These are phyloP conservation scores for Cryptococcus sp. DNA, from an alignment of 1,284 basidiomycete genomes.

Conservation along the genomic window DNA sequence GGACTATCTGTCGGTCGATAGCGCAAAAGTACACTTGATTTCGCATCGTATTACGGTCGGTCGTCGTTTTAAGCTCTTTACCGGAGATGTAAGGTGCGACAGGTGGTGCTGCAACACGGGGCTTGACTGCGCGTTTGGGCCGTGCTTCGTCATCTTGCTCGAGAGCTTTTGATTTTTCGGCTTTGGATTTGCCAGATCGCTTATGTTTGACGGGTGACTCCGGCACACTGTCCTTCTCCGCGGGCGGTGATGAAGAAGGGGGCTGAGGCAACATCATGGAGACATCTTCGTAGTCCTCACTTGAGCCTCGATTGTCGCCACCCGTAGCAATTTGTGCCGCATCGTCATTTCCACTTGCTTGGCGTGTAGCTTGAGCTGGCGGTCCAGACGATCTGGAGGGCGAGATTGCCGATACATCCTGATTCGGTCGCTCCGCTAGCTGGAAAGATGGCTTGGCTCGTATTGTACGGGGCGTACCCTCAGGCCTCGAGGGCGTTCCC, in stretches of 20 bases:
- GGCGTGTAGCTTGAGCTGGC: constrained; percentile 9
- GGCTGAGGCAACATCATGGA: constrained; percentile 10
- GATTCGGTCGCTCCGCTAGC: constrained; percentile 1
- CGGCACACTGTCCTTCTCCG: not conserved
- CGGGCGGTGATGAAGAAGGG: constrained; percentile 7
- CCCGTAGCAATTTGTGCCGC: not conserved
- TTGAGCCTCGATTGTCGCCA: constrained; percentile 15
- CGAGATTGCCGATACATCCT: constrained; percentile 5
- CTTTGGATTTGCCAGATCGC: not conserved
- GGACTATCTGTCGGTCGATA: constrained; percentile 54
- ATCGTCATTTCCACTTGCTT: constrained; percentile 5
- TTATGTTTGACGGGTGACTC: not conserved
- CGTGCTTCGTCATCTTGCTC: constrained; percentile 1
- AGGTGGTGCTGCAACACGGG: not conserved
- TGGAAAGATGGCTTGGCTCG: constrained; percentile 2
- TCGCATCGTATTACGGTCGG: constrained; percentile 36
- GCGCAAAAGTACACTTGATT: constrained; percentile 46
- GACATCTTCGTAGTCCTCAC: constrained; percentile 28
- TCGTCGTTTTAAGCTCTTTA: constrained; percentile 40
- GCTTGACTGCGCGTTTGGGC: constrained; percentile 17
- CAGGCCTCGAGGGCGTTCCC: constrained; percentile 15
- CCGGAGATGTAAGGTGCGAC: constrained; percentile 25
- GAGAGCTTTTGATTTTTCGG: not conserved
- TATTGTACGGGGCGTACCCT: constrained; percentile 9
- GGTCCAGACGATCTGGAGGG: constrained; percentile 4